phyloP scores from a whole-genome alignment of 345 rosid species.

The Ceriops decandra region DNA sequence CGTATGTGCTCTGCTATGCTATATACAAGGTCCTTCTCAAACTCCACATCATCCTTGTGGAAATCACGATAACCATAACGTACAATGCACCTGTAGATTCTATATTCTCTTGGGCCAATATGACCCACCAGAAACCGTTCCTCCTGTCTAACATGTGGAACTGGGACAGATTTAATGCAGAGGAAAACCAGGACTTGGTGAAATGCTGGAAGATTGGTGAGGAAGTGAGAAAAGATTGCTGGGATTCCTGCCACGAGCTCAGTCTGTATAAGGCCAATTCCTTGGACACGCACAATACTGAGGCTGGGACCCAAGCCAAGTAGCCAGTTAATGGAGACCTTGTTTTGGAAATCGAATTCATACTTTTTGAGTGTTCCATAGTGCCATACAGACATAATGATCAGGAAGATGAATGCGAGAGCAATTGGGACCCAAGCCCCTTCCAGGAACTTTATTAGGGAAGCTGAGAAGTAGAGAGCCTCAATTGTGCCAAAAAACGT shows the following conservation, averaged over 20 bases:
- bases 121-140: constrained; percentile 87
- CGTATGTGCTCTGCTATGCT: constrained; percentile 86
- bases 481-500: constrained; percentile 82
- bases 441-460: constrained; percentile 84
- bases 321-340: constrained; percentile 89
- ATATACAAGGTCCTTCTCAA: constrained; percentile 83
- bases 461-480: constrained; percentile 90
- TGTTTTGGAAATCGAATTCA: constrained; percentile 86
- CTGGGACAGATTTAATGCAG: constrained; percentile 92
- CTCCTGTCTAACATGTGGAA: constrained; percentile 84
- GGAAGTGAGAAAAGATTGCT: constrained; percentile 92
- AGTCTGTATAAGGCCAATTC: constrained; percentile 86
- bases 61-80: constrained; percentile 86
- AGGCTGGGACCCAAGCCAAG: constrained; percentile 75
- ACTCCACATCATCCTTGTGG: constrained; percentile 86
- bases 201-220: constrained; percentile 95
- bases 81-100: constrained; percentile 88
- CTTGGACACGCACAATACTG: constrained; percentile 82
- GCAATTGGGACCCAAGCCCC: constrained; percentile 99
- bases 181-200: constrained; percentile 90
- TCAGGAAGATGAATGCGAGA: constrained; percentile 64
- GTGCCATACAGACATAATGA: constrained; percentile 86
- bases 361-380: constrained; percentile 78
- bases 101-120: constrained; percentile 68
- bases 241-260: constrained; percentile 95